Percentiles rank a stretch among this genome's conserved stretches.
phyloP scores from a whole-genome alignment of 352 stramenopile genomes.

The Phytophthora hybrid region DNA sequence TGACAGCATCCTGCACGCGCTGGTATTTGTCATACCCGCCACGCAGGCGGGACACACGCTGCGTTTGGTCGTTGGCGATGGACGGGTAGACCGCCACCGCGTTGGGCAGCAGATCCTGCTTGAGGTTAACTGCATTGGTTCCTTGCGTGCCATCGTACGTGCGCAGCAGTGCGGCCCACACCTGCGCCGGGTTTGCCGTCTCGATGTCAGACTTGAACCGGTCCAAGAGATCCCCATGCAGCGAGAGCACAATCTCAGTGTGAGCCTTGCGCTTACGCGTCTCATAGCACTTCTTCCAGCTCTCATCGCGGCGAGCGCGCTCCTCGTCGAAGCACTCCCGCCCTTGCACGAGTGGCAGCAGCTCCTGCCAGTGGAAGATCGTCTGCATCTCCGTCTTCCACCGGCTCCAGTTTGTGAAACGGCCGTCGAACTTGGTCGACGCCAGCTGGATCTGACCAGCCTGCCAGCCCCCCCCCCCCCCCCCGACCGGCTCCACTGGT shows the following conservation, averaged over 20 bases:
- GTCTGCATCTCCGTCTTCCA: neutral
- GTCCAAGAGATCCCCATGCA: constrained; percentile 13
- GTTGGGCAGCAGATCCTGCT: constrained; percentile 8
- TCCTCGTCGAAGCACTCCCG: neutral
- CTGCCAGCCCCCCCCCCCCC: neutral
- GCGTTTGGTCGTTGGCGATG: constrained; percentile 10
- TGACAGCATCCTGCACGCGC: too few species aligned
- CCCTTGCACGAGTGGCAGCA: neutral
- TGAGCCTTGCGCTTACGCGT: neutral
- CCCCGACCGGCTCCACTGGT: neutral
- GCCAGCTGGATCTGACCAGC: neutral
- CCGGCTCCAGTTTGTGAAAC: neutral
- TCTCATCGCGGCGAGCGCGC: neutral
- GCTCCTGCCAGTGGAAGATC: neutral
- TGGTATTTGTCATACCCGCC: too few species aligned
- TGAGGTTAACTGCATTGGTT: constrained; percentile 4
- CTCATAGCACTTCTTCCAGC: neutral
- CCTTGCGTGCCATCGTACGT: constrained; percentile 9
- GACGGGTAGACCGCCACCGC: neutral
- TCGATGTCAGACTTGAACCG: constrained; percentile 11
- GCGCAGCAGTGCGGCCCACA: constrained; percentile 3
- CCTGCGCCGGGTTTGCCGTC: constrained; percentile 1
- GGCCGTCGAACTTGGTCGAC: neutral
- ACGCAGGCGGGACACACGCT: too few species aligned
- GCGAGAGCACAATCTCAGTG: constrained; percentile 3